Evolutionary conservation across 805 yeast genomes (phyloP).

Genomic region (Metschnikowia lachancei): DNA sequence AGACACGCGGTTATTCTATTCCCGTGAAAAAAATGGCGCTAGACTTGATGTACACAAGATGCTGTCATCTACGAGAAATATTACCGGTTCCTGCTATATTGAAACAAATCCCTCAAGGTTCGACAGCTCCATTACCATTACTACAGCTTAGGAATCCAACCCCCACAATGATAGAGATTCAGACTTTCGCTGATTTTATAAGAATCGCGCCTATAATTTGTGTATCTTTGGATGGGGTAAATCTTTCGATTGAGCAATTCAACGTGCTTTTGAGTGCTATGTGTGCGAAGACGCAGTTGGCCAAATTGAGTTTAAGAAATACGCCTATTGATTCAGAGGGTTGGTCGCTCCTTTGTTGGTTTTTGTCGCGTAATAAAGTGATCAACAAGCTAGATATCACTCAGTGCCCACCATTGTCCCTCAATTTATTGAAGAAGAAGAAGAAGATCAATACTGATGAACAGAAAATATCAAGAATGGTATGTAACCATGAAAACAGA

Average conservation of each 20-base stretch:
- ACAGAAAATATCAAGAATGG: slow-evolving; percentile 40
- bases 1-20: slow-evolving; percentile 21
- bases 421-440: slow-evolving; percentile 38
- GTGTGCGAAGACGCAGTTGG: slow-evolving; percentile 60
- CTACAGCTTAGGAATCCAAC: slow-evolving; percentile 79
- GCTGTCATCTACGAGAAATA: slow-evolving; percentile 90
- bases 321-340: slow-evolving; percentile 69
- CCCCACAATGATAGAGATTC: slow-evolving; percentile 84
- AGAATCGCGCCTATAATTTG: slow-evolving; percentile 80
- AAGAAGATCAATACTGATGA: slow-evolving; percentile 28
- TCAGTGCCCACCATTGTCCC: slow-evolving; percentile 53
- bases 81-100: slow-evolving; percentile 87
- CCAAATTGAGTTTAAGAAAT: slow-evolving; percentile 74
- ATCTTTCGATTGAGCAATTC: slow-evolving; percentile 72
- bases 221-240: slow-evolving; percentile 75
- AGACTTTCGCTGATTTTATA: slow-evolving; percentile 84
- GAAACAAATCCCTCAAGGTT: slow-evolving; percentile 75
- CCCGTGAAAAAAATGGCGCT: slow-evolving; percentile 49
- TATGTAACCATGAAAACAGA: slow-evolving; percentile 51
- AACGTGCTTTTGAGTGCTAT: slow-evolving; percentile 69
- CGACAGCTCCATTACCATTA: slow-evolving; percentile 68
- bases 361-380: slow-evolving; percentile 59
- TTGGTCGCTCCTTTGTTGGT: slow-evolving; percentile 79
- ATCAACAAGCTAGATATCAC: slow-evolving; percentile 66
- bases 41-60: slow-evolving; percentile 81